A percentile compares a stretch with the other conserved stretches of the same genome.
Evolutionary conservation across 495 filamentous ascomycete genomes (phyloP).

Genomic region (Tuber magnatum): DNA sequence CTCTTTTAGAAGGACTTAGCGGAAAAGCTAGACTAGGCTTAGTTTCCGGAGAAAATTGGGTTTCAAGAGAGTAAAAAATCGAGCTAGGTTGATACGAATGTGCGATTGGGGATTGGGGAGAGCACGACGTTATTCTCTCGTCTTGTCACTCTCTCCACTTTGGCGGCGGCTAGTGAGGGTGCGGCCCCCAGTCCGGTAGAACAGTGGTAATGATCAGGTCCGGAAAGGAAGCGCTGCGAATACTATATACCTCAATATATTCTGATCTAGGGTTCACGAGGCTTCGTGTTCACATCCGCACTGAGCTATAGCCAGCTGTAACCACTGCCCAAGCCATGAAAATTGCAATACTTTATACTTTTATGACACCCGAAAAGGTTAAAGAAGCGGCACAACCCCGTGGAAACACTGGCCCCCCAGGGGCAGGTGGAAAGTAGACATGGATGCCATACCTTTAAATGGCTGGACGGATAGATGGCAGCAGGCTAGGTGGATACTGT

Average conservation of each 20-base stretch:
- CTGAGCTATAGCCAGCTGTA: background rate
- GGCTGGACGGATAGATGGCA: background rate
- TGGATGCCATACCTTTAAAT: background rate
- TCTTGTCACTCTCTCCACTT: background rate
- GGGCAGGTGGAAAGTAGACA: background rate
- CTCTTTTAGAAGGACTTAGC: too few species aligned
- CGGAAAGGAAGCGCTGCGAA: background rate
- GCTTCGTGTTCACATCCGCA: background rate
- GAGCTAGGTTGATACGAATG: background rate
- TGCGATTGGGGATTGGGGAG: background rate
- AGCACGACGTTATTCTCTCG: background rate
- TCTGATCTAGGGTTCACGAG: background rate
- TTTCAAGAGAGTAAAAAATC: background rate
- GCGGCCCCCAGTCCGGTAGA: background rate
- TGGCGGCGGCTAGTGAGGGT: too few species aligned
- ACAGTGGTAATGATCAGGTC: background rate
- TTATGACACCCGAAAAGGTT: too few species aligned
- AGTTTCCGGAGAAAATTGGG: background rate
- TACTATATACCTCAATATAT: background rate
- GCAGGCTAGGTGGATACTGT: background rate
- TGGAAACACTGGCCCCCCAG: too few species aligned
- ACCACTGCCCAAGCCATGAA: background rate
- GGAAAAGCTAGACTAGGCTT: background rate
- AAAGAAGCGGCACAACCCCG: too few species aligned
- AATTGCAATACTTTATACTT: background rate